Evolutionary conservation across 345 rosid species (phyloP).

Genomic region (Heritiera fomes): DNA sequence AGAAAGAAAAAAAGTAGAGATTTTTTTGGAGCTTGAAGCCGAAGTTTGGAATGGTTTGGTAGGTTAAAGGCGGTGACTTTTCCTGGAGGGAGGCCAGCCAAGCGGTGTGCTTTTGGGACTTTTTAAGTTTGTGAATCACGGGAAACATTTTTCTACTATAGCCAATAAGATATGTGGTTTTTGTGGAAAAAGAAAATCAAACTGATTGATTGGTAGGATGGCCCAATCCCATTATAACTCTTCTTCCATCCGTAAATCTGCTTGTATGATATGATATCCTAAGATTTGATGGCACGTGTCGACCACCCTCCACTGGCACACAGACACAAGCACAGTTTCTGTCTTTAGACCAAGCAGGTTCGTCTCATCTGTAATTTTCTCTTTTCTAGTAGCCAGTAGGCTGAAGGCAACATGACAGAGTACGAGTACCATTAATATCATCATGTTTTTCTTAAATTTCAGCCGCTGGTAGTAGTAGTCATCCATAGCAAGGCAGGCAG

Average conservation of each 20-base stretch:
- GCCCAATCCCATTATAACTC: background rate
- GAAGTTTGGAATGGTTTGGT: too few species aligned
- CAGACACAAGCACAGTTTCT: too few species aligned
- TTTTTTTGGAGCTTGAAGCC: background rate
- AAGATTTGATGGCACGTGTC: constrained; percentile 19
- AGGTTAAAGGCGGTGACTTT: background rate
- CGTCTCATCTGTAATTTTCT: too few species aligned
- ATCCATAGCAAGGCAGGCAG: too few species aligned
- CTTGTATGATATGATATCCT: background rate
- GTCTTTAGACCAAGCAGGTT: too few species aligned
- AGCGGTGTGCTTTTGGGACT: too few species aligned
- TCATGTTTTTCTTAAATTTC: too few species aligned
- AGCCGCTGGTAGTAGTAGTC: too few species aligned
- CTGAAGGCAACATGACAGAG: too few species aligned
- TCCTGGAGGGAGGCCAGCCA: background rate
- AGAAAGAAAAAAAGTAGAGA: background rate
- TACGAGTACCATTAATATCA: too few species aligned
- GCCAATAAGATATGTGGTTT: background rate
- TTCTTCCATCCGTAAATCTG: background rate
- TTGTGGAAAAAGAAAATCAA: background rate
- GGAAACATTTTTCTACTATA: background rate
- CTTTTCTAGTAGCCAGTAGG: too few species aligned
- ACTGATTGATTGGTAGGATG: background rate
- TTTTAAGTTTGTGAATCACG: background rate
- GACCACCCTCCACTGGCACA: constrained; percentile 16